Evolutionary conservation across 139 green algal genomes (phyloP).

Genomic region (Haematococcus lacustris): DNA sequence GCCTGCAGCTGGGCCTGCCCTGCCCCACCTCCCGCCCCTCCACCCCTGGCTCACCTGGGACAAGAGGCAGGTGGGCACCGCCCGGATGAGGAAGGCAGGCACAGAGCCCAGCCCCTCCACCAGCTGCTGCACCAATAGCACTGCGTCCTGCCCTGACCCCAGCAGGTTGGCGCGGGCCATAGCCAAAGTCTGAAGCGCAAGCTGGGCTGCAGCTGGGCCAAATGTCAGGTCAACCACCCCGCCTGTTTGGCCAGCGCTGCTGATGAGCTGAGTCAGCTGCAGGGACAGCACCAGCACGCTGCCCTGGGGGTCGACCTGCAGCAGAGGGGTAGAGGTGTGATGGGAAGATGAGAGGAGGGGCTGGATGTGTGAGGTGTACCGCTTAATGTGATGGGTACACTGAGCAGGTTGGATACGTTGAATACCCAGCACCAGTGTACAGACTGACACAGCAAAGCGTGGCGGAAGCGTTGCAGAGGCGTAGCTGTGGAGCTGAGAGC

Average conservation of each 20-base stretch:
- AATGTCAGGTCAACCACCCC: slow-evolving; percentile 22
- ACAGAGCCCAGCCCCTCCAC: neutral
- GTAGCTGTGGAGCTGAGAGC: too few relatives aligned
- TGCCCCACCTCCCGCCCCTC: neutral
- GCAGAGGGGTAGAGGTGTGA: neutral
- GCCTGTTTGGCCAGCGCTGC: neutral
- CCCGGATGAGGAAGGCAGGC: neutral
- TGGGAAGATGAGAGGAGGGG: neutral
- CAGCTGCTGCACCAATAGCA: slow-evolving; percentile 13
- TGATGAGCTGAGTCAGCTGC: neutral
- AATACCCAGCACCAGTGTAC: too few relatives aligned
- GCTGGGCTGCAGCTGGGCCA: slow-evolving; percentile 7
- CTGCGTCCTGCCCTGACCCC: slow-evolving; percentile 16
- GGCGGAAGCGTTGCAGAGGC: too few relatives aligned
- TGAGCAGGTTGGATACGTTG: neutral
- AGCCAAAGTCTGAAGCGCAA: slow-evolving; percentile 27
- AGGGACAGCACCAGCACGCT: neutral
- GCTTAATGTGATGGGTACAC: neutral
- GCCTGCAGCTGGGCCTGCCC: neutral
- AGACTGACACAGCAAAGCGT: too few relatives aligned
- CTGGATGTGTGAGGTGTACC: neutral
- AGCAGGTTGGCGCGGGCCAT: slow-evolving; percentile 24
- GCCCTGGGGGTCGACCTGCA: slow-evolving; percentile 7
- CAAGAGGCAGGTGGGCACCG: neutral
- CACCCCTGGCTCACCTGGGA: neutral